Base-by-base conservation (phyloP, 257 asterid species). In the Jacaranda copaia region DNA sequence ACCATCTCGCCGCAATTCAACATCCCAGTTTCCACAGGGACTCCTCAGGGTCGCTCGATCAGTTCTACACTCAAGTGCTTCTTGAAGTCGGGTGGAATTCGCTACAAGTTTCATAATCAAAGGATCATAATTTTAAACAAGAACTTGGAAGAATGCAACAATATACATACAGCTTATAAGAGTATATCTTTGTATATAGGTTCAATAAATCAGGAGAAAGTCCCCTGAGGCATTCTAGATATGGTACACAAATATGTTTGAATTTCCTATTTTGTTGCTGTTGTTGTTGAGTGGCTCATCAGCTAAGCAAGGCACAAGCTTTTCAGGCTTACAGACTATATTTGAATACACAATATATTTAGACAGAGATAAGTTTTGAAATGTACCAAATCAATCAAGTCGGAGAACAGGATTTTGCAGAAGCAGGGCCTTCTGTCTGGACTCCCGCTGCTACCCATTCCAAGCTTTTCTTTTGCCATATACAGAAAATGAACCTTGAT, bases 381-480 rank as follows among this genome's bases (percentile, higher is more conserved):
- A 69, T 7, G n/a, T 80, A 83, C 87, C 78, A 83, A 20, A 51
- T 76, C 14, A 13, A 1, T 14, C 60, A 35, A 5, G 61, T 75
- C 72, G 4, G 62, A 2, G 0, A 16, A 64, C 5, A 77, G 63
- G 48, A 78, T 56, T 74, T 72, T 77, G 84, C 5, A 67, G 88
- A 84, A 87, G 80, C 42, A 55, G 4, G 81, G 81, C 79, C 84
- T 84, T 43, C 4, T 35, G 74, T 81, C 82, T 38, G 79, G 71
- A 16, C 15, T 61, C 38, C 71, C 78, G 12, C 10, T 19, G 12
- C 14, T 58, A n/a, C 3, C 12, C 70, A 49, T 57, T 46, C 62
- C 56, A 40, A 14, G 19, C 35, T 73, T 73, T 5, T 6, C 16
- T 16, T 64, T 45, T 8, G 42, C 58, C 79, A 76, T 72, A 25